phyloP scores from a whole-genome alignment of 768 basidiomycete species.

The Macrolepiota dolichaula region DNA sequence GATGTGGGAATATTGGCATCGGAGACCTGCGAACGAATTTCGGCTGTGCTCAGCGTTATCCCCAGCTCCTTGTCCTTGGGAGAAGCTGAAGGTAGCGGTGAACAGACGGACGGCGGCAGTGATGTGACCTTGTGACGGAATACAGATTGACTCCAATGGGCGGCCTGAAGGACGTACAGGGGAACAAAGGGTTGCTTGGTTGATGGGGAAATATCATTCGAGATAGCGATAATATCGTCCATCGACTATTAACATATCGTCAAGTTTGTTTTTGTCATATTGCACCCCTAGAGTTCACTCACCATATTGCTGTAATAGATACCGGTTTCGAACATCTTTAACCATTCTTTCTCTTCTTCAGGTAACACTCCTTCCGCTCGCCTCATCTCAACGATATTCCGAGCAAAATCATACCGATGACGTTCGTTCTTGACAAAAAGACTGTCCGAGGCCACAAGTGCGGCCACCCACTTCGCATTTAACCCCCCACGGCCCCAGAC shows the following conservation, averaged over 20 bases:
- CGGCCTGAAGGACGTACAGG: constrained; percentile 61
- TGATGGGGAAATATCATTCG: constrained; percentile 69
- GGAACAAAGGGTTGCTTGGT: constrained; percentile 71
- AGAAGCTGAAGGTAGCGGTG: constrained; percentile 26
- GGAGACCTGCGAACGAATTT: constrained; percentile 36
- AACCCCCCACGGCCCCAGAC: constrained; percentile 80
- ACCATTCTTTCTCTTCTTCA: constrained; percentile 71
- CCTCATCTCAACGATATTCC: constrained; percentile 71
- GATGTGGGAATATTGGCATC: constrained; percentile 13
- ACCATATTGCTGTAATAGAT: constrained; percentile 92
- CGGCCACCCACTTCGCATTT: constrained; percentile 68
- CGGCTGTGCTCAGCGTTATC: constrained; percentile 49
- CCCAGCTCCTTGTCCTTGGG: constrained; percentile 68
- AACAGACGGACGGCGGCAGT: constrained; percentile 35
- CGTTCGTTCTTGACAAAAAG: constrained; percentile 78
- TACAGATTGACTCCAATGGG: constrained; percentile 78
- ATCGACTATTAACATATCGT: constrained; percentile 46
- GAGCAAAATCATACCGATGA: constrained; percentile 77
- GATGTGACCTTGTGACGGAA: constrained; percentile 57
- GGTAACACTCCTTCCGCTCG: constrained; percentile 48
- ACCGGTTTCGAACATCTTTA: constrained; percentile 64
- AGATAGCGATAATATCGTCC: constrained; percentile 75
- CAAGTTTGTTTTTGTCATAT: not conserved
- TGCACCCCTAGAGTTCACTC: constrained; percentile 15
- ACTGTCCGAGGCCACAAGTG: constrained; percentile 71